Evolutionary conservation across 139 green algal species (phyloP).

Genomic region (Pleodorina starrii): DNA sequence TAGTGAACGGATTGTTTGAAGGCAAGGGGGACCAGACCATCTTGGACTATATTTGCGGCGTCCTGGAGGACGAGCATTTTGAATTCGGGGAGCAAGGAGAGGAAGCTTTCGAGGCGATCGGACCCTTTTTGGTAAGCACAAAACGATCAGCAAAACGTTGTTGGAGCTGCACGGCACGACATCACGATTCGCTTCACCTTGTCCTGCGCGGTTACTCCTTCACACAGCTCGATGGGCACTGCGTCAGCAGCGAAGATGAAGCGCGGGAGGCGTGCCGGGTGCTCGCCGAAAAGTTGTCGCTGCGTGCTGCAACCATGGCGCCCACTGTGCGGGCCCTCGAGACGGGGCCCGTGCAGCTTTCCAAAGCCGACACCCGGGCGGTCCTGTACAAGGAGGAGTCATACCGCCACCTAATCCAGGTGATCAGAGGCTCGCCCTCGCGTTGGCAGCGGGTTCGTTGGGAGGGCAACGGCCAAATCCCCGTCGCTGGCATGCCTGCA

Average conservation of each 20-base stretch:
- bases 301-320: not conserved
- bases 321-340: slow-evolving; percentile 51
- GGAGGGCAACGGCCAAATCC: too few species aligned
- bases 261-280: slow-evolving; percentile 59
- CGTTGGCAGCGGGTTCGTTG: too few species aligned
- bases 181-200: too few species aligned
- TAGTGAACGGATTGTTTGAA: slow-evolving; percentile 61
- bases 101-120: slow-evolving; percentile 68
- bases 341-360: slow-evolving; percentile 61
- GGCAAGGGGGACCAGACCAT: slow-evolving; percentile 67
- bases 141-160: too few species aligned
- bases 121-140: slow-evolving; percentile 70
- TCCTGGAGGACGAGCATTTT: slow-evolving; percentile 78
- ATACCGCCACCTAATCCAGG: slow-evolving; percentile 60
- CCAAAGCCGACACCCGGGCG: slow-evolving; percentile 56
- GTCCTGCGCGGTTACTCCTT: not conserved
- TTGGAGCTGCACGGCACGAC: too few species aligned
- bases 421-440: slow-evolving; percentile 59
- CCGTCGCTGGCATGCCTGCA: too few species aligned
- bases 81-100: slow-evolving; percentile 70
- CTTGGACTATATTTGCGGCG: slow-evolving; percentile 68
- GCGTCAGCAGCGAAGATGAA: slow-evolving; percentile 59
- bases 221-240: slow-evolving; percentile 66
- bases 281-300: slow-evolving; percentile 62
- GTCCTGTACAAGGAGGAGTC: slow-evolving; percentile 61